phyloP scores from a whole-genome alignment of 1,284 basidiomycete species.

The Leccinum ponderosum region DNA sequence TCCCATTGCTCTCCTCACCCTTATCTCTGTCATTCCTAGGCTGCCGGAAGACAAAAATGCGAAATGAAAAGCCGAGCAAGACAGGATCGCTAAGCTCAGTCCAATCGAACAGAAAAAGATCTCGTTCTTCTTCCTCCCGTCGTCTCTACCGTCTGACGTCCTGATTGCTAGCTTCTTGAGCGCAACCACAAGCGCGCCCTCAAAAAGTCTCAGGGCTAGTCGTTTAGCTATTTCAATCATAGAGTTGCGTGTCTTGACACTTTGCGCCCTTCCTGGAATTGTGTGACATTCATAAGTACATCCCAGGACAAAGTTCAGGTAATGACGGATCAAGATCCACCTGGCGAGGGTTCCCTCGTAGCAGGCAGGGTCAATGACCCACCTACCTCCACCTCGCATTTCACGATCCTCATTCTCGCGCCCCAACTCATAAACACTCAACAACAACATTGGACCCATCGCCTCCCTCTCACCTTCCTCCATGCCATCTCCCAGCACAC shows the following conservation, averaged over 20 bases:
- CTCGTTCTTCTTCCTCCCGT: not conserved
- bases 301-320: slow-evolving; percentile 1
- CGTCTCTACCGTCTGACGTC: not conserved
- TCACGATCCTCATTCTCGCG: no score
- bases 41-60: slow-evolving; percentile 66
- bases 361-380: no score
- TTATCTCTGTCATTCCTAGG: slow-evolving; percentile 23
- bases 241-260: slow-evolving; percentile 11
- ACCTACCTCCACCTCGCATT: no score
- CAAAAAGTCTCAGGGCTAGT: slow-evolving; percentile 60
- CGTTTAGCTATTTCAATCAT: slow-evolving; percentile 7
- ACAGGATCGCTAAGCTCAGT: slow-evolving; percentile 68
- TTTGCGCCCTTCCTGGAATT: not conserved
- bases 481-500: no score
- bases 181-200: slow-evolving; percentile 72
- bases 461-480: no score
- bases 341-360: no score
- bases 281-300: slow-evolving; percentile 13
- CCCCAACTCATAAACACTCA: no score
- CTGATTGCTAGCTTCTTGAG: slow-evolving; percentile 55
- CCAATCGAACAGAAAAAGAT: slow-evolving; percentile 85
- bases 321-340: not conserved
- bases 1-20: not conserved
- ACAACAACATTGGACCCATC: no score
- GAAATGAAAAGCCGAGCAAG: slow-evolving; percentile 74